A percentile compares a stretch with the other conserved stretches of the same genome.
Conservation (phyloP, 1,139 yeast species). For the Lodderomyces oxycetoniae region DNA sequence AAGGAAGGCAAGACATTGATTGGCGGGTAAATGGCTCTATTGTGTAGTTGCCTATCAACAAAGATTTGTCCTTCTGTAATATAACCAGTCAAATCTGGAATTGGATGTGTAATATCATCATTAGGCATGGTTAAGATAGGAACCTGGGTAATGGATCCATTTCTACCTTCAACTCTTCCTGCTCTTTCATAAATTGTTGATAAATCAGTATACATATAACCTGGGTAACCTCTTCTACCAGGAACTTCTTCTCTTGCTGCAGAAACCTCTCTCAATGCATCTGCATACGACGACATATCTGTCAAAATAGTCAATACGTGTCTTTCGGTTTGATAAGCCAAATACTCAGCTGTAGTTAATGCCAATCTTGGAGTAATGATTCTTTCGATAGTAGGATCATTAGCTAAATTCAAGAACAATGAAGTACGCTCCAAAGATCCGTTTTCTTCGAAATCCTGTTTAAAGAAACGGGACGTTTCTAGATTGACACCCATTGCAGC, state of each 20-base stretch:
- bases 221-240: constrained; percentile 99
- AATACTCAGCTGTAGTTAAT: constrained; percentile 96
- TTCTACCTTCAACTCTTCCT: constrained; percentile 99
- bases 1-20: constrained; percentile 95
- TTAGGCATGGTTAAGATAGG: constrained; percentile 99
- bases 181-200: constrained; percentile 99
- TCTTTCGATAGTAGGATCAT: constrained; percentile 99
- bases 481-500: constrained; percentile 73
- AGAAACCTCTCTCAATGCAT: constrained; percentile 98
- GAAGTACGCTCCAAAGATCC: constrained; percentile 98
- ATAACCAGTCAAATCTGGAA: constrained; percentile 99
- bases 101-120: constrained; percentile 99
- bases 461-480: constrained; percentile 54
- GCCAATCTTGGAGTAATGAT: constrained; percentile 99
- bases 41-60: constrained; percentile 91
- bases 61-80: constrained; percentile 98
- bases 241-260: constrained; percentile 99
- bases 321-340: constrained; percentile 98
- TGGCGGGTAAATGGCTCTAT: constrained; percentile 98
- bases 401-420: constrained; percentile 92
- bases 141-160: constrained; percentile 97
- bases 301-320: constrained; percentile 97
- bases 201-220: constrained; percentile 99
- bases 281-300: constrained; percentile 99
- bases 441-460: constrained; percentile 98